A percentile compares a stretch with the other conserved stretches of the same genome.
Evolutionary conservation across 768 basidiomycete species (phyloP).

Genomic region (Coprinopsis marcescibilis): DNA sequence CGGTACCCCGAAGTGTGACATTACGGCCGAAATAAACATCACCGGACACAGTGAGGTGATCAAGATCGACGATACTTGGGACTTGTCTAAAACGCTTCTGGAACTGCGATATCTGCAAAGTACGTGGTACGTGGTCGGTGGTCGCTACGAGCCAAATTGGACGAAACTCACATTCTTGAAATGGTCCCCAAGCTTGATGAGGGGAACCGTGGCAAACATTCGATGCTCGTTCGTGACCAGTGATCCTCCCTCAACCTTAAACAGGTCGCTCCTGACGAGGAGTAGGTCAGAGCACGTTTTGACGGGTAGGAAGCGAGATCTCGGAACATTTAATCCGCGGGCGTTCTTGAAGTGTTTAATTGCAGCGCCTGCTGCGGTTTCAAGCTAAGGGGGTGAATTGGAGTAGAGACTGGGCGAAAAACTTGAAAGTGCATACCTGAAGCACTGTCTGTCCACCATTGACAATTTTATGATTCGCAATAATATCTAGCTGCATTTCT

Average conservation of each 20-base stretch:
- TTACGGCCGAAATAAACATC: conserved; percentile 87
- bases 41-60: conserved; percentile 90
- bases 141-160: background rate
- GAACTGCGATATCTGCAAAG: conserved; percentile 65
- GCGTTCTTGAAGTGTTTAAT: conserved; percentile 89
- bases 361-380: conserved; percentile 42
- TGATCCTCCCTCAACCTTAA: background rate
- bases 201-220: background rate
- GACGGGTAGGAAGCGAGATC: conserved; percentile 86
- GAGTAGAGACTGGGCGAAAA: background rate
- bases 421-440: conserved; percentile 32
- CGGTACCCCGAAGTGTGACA: conserved; percentile 81
- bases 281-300: conserved; percentile 78
- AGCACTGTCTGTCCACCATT: conserved; percentile 84
- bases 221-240: background rate
- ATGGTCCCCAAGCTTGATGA: background rate
- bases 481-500: conserved; percentile 87
- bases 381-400: background rate
- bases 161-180: background rate
- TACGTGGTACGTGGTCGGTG: background rate
- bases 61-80: conserved; percentile 83
- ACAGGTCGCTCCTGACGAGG: background rate
- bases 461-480: conserved; percentile 83
- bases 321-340: conserved; percentile 90
- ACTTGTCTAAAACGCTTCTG: conserved; percentile 94